Conservation (phyloP, 345 rosid species). For the Ceriops zippeliana region DNA sequence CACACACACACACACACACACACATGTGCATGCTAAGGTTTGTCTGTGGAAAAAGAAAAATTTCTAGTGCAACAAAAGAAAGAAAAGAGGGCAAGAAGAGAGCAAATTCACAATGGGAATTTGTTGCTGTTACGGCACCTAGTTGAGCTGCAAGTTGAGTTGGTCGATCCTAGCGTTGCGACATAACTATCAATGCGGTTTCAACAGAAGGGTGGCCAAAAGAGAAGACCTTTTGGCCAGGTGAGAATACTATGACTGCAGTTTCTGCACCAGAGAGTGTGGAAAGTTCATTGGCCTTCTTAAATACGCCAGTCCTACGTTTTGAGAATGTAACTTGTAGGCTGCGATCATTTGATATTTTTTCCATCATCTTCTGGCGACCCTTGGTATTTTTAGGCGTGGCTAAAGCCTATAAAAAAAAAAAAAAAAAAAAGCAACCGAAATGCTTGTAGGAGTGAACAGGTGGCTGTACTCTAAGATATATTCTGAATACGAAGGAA, state of each 20-base stretch:
- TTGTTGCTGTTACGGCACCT: conserved; percentile 1
- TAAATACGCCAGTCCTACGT: conserved; percentile 17
- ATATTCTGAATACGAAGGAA: too few relatives aligned
- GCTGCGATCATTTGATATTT: conserved; percentile 22
- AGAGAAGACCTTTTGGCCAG: conserved; percentile 13
- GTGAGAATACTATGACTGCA: conserved; percentile 19
- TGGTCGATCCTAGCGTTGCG: conserved; percentile 36
- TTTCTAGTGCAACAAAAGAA: too few relatives aligned
- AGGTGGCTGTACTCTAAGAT: too few relatives aligned
- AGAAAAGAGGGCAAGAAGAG: too few relatives aligned
- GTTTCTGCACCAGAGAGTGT: conserved; percentile 25
- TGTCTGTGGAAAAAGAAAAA: too few relatives aligned
- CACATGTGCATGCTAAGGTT: too few relatives aligned
- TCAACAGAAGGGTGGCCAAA: conserved; percentile 16
- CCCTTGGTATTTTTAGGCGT: conserved; percentile 4
- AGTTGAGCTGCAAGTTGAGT: conserved; percentile 34
- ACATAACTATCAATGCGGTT: conserved; percentile 17
- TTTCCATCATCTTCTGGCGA: conserved; percentile 19
- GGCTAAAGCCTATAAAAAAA: too few relatives aligned
- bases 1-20: too few relatives aligned
- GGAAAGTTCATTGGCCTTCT: conserved; percentile 25
- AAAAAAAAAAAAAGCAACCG: too few relatives aligned
- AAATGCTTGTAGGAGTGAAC: too few relatives aligned
- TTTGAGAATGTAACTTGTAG: conserved; percentile 24
- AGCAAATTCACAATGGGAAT: too few relatives aligned